Base-by-base conservation (phyloP, 805 yeast species). In the Myxozyma nipponensis region DNA sequence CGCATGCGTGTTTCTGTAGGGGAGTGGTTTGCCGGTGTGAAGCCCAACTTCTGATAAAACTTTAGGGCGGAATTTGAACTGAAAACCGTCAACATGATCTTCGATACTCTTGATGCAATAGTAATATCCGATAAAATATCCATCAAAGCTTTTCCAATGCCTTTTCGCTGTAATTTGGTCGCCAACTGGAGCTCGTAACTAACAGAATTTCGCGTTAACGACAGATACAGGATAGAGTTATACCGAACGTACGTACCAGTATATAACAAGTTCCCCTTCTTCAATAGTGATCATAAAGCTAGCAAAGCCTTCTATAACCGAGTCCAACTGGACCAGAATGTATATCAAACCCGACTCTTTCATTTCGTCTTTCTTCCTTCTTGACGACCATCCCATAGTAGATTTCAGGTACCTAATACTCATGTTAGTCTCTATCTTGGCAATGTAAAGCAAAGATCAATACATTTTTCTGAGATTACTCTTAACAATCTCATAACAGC, bases 81-180 rank as follows among this genome's bases (percentile, higher is more conserved):
- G 32, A 58, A 58, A 30, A 59, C 62, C 9, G 62, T 58, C 19
- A 59, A 47, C 62, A 59, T 59, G 25, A 46, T 22, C 24, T 46
- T 52, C 5, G 50, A 49, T n/a, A 59, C 17, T 2, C 42, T 42
- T 5, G 45, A 23, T 2, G 17, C 24, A 9, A 23, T 28, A 6
- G 47, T 60, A 3, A 50, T 25, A 25, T 28, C 26, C 26, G 54
- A 58, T 25, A 55, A 39, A 25, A 42, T 42, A 3, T 26, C 36
- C 15, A 59, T 38, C 32, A 59, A 30, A 3, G 23, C 4, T 5
- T 28, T 18, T 13, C 62, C 62, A 7, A 59, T 42, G 1, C 61
- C 61, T 15, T 22, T 40, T 4, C 49, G 42, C 1, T 49, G 52
- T 4, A 50, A 22, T 3, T 18, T 9, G 15, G 17, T 17, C 13